These are phyloP conservation scores for Trichoderma brevicompactum DNA, from an alignment of 2,329 filamentous ascomycete species.

Conservation along the genomic window DNA sequence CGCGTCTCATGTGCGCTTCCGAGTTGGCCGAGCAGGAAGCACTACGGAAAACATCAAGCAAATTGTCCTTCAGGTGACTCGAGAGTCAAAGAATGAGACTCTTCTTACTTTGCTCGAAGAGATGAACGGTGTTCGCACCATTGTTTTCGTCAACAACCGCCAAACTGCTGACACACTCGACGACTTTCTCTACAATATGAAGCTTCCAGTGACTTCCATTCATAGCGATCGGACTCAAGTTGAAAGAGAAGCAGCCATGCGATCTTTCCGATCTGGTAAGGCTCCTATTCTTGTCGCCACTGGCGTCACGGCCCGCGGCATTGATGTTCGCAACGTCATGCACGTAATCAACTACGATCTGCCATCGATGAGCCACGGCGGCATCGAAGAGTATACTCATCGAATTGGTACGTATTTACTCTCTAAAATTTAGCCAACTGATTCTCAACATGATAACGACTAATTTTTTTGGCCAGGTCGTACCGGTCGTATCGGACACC, in stretches of 20 bases:
- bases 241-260: slow-evolving; percentile 90
- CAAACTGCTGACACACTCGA: slow-evolving; percentile 80
- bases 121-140: slow-evolving; percentile 73
- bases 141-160: slow-evolving; percentile 90
- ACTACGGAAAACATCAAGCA: slow-evolving; percentile 84
- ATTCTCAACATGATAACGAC: not conserved
- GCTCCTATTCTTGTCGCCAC: slow-evolving; percentile 85
- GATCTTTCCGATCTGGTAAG: slow-evolving; percentile 76
- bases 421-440: not conserved
- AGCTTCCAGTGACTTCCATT: slow-evolving; percentile 83
- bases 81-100: slow-evolving; percentile 68
- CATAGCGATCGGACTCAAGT: slow-evolving; percentile 85
- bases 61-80: slow-evolving; percentile 69
- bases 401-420: slow-evolving; percentile 72
- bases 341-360: slow-evolving; percentile 95
- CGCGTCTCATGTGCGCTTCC: slow-evolving; percentile 75
- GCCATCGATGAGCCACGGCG: slow-evolving; percentile 74
- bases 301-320: slow-evolving; percentile 82
- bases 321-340: slow-evolving; percentile 84
- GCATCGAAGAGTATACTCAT: slow-evolving; percentile 91
- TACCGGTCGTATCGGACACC: slow-evolving; percentile 90
- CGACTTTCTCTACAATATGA: slow-evolving; percentile 81
- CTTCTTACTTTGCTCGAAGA: slow-evolving; percentile 74
- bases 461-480: slow-evolving; percentile 61
- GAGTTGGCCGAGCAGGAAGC: slow-evolving; percentile 84